These are phyloP conservation scores for Populus deltoides DNA, from an alignment of 345 rosid species.

Conservation along the genomic window DNA sequence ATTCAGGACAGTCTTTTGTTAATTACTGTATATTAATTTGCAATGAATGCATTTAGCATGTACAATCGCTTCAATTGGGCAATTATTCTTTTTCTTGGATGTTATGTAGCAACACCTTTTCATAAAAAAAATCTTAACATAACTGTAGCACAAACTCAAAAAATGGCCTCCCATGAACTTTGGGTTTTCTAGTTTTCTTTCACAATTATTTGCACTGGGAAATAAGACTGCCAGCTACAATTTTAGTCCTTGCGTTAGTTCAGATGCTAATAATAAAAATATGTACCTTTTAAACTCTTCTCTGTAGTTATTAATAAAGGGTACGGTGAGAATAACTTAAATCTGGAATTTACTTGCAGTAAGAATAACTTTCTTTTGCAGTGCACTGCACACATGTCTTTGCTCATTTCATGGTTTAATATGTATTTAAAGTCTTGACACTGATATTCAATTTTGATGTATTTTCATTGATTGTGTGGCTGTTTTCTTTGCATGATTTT, in stretches of 20 bases:
- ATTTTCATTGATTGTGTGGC: not conserved
- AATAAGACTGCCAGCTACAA: not conserved
- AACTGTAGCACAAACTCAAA: not conserved
- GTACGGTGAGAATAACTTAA: not conserved
- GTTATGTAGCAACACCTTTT: not conserved
- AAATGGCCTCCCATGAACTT: not conserved
- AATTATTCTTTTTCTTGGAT: not conserved
- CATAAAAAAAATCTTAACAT: not conserved
- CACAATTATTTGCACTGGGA: not conserved
- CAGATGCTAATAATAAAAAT: not conserved
- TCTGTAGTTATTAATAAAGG: not conserved
- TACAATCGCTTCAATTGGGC: not conserved
- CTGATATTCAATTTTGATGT: not conserved
- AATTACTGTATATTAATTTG: not conserved
- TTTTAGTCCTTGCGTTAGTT: not conserved
- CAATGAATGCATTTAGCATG: not conserved
- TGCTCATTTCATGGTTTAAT: not conserved
- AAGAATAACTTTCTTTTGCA: not conserved
- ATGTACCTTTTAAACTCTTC: not conserved
- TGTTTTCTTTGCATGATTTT: not conserved
- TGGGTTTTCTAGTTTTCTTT: not conserved
- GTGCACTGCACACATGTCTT: not conserved
- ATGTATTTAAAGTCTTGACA: not conserved
- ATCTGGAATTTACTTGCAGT: not conserved
- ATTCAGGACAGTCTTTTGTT: not conserved